A percentile compares a stretch with the other conserved stretches of the same genome.
Conservation (phyloP, 208 protist genomes). For the Angomonas deanei region DNA sequence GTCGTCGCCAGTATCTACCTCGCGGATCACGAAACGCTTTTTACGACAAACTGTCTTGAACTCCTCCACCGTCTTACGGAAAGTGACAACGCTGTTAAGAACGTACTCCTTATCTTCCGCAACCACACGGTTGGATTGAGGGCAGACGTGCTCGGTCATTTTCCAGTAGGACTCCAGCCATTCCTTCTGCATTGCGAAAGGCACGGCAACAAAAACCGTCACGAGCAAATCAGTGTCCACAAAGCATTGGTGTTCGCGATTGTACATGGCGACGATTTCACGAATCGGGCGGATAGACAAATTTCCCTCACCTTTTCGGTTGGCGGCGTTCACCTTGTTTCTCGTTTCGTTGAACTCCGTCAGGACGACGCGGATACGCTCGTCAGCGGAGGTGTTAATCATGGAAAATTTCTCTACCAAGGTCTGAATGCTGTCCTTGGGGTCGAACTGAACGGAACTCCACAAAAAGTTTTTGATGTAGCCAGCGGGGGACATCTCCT, state of each 20-base stretch:
- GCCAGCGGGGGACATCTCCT: conserved; percentile 78
- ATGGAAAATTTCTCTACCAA: conserved; percentile 70
- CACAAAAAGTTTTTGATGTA: conserved; percentile 87
- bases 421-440: conserved; percentile 67
- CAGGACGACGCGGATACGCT: conserved; percentile 74
- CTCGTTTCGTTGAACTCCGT: conserved; percentile 84
- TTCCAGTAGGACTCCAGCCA: conserved; percentile 81
- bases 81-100: conserved; percentile 87
- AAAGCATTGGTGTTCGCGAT: conserved; percentile 56
- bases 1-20: conserved; percentile 69
- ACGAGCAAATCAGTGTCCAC: conserved; percentile 82
- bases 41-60: conserved; percentile 75
- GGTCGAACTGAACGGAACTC: conserved; percentile 81
- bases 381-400: conserved; percentile 61
- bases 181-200: conserved; percentile 57
- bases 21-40: conserved; percentile 71
- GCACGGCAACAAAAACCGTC: conserved; percentile 83
- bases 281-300: conserved; percentile 77
- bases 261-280: conserved; percentile 69
- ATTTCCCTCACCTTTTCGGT: conserved; percentile 70
- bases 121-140: conserved; percentile 76
- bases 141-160: conserved; percentile 79
- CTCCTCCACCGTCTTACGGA: conserved; percentile 82
- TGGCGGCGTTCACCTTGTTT: conserved; percentile 63
- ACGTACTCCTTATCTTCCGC: conserved; percentile 86